phyloP scores from a whole-genome alignment of 2,329 filamentous ascomycete genomes.

The Ceratocystis alfenasii region DNA sequence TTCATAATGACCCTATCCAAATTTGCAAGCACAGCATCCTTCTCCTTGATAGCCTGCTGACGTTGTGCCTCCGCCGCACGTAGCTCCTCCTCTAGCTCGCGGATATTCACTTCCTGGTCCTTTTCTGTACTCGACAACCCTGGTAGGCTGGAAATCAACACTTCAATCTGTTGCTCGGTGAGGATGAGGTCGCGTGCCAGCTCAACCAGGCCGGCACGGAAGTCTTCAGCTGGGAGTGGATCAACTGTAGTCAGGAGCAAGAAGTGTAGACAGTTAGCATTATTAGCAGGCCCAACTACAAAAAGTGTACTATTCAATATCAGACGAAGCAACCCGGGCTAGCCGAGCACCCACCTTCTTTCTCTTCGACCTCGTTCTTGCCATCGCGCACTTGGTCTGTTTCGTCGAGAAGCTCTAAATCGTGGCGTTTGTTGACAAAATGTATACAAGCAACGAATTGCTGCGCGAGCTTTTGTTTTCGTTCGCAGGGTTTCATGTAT shows the following conservation, averaged over 20 bases:
- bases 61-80: constrained; percentile 51
- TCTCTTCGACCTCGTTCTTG: constrained; percentile 41
- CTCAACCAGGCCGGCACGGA: constrained; percentile 56
- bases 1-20: constrained; percentile 50
- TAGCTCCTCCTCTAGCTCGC: constrained; percentile 52
- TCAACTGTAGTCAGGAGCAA: constrained; percentile 37
- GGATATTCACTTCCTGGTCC: constrained; percentile 58
- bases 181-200: constrained; percentile 63
- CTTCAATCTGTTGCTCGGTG: constrained; percentile 74
- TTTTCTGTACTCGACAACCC: constrained; percentile 67
- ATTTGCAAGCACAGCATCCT: constrained; percentile 47
- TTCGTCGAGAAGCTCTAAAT: constrained; percentile 46
- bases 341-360: constrained; percentile 34
- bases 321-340: too few relatives aligned
- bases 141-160: constrained; percentile 60
- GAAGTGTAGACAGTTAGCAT: neutral
- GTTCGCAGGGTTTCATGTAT: neutral
- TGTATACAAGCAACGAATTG: constrained; percentile 57
- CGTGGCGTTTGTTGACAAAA: constrained; percentile 57
- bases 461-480: constrained; percentile 44
- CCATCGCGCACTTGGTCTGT: constrained; percentile 48
- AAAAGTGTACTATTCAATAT: too few relatives aligned
- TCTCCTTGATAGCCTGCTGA: constrained; percentile 51
- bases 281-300: too few relatives aligned
- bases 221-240: constrained; percentile 50